phyloP scores from a whole-genome alignment of 78 protist genomes.

The Creolimax fragrantissima region DNA sequence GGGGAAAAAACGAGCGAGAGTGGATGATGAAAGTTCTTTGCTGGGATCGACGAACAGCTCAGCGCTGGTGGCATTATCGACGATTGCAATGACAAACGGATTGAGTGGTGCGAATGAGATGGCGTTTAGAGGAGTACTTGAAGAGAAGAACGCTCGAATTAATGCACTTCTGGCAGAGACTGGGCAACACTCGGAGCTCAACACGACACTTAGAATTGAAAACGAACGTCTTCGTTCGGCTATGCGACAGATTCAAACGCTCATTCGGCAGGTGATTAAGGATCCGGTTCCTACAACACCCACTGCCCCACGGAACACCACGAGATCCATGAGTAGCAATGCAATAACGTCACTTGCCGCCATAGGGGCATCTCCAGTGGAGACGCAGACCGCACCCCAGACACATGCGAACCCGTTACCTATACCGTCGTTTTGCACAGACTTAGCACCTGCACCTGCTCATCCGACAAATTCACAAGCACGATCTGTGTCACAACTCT shows the following conservation, averaged over 20 bases:
- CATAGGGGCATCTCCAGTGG: too few species aligned
- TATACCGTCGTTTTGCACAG: too few species aligned
- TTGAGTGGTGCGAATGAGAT: not conserved
- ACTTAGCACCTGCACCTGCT: too few species aligned
- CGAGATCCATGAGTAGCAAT: too few species aligned
- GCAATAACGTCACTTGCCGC: too few species aligned
- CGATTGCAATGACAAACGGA: not conserved
- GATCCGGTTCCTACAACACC: not conserved
- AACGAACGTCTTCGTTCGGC: not conserved
- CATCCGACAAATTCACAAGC: too few species aligned
- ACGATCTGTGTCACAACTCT: too few species aligned
- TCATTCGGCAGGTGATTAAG: not conserved
- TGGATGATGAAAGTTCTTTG: not conserved
- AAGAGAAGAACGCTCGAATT: not conserved
- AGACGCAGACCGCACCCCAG: too few species aligned
- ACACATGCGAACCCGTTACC: too few species aligned
- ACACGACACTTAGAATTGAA: not conserved
- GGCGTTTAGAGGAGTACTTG: not conserved
- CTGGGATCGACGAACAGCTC: not conserved
- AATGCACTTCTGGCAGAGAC: not conserved
- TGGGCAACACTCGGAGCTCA: not conserved
- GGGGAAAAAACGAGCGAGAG: not conserved
- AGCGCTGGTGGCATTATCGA: not conserved
- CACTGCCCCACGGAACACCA: not conserved
- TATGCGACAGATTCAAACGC: not conserved